These are phyloP conservation scores for Chloris gayana DNA, from an alignment of 176 grass and related monocot species.

Conservation along the genomic window DNA sequence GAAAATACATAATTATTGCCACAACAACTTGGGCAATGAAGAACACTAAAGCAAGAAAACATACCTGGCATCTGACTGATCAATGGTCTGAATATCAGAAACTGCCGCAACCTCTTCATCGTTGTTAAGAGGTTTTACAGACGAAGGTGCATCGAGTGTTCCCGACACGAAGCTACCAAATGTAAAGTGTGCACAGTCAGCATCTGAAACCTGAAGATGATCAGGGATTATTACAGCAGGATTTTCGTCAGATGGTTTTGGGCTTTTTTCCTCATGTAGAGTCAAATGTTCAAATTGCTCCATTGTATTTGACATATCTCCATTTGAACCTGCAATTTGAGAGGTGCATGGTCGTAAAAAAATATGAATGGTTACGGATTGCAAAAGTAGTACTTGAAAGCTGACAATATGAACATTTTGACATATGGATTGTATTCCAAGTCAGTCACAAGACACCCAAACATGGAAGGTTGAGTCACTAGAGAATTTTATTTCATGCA, in stretches of 20 bases:
- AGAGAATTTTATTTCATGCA: not conserved
- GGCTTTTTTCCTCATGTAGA: constrained; percentile 40
- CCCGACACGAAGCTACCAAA: constrained; percentile 88
- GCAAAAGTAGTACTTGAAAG: not conserved
- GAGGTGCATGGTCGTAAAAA: not conserved
- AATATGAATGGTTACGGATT: not conserved
- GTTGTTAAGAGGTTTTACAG: constrained; percentile 43
- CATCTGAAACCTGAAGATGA: constrained; percentile 76
- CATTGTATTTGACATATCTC: constrained; percentile 37
- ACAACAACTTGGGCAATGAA: not conserved
- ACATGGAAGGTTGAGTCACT: not conserved
- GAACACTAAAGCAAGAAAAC: not conserved
- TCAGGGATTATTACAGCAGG: constrained; percentile 81
- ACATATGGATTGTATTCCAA: not conserved
- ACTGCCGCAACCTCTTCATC: constrained; percentile 39
- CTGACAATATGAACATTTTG: constrained; percentile 9
- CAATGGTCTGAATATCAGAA: constrained; percentile 44
- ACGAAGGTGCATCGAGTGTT: constrained; percentile 56
- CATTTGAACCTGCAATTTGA: constrained; percentile 48
- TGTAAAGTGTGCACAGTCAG: constrained; percentile 63
- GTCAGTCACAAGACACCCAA: not conserved
- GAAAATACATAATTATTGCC: constrained; percentile 28
- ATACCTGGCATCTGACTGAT: constrained; percentile 56
- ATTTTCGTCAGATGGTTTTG: constrained; percentile 57
- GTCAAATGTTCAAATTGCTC: constrained; percentile 48